phyloP scores from a whole-genome alignment of 371 early-diverging fungal genomes.

The Conidiobolus incongruus region DNA sequence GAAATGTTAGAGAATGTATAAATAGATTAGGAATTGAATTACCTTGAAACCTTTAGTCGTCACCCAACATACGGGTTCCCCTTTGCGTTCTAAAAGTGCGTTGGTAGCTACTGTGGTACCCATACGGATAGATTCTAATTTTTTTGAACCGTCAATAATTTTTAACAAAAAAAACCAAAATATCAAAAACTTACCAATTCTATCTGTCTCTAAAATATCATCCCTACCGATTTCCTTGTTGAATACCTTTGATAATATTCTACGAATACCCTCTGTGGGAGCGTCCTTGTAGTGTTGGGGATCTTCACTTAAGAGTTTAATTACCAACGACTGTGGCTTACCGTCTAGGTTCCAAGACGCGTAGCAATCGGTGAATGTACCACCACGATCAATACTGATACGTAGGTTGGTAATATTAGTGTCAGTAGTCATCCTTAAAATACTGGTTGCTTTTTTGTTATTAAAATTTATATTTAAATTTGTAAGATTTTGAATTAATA shows the following conservation, averaged over 20 bases:
- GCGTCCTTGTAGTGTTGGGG: constrained; percentile 84
- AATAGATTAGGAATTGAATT: constrained; percentile 7
- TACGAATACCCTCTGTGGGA: constrained; percentile 80
- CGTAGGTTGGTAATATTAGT: constrained; percentile 7
- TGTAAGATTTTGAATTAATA: too few species aligned
- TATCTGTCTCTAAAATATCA: constrained; percentile 45
- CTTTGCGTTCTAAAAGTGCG: constrained; percentile 72
- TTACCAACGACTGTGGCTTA: constrained; percentile 19
- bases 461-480: too few species aligned
- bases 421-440: too few species aligned
- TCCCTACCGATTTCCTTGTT: constrained; percentile 41
- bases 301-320: constrained; percentile 81
- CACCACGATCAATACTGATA: constrained; percentile 68
- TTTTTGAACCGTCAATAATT: not conserved
- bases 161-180: not conserved
- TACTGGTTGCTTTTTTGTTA: too few species aligned
- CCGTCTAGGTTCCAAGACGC: constrained; percentile 23
- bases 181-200: constrained; percentile 22
- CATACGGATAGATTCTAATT: constrained; percentile 66
- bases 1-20: not conserved
- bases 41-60: constrained; percentile 78
- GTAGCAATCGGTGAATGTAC: constrained; percentile 76
- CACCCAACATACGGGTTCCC: constrained; percentile 64
- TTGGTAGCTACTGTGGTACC: constrained; percentile 96
- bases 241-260: constrained; percentile 66